Evolutionary conservation across 2,329 filamentous ascomycete species (phyloP).

Genomic region (Aureobasidium sp.): DNA sequence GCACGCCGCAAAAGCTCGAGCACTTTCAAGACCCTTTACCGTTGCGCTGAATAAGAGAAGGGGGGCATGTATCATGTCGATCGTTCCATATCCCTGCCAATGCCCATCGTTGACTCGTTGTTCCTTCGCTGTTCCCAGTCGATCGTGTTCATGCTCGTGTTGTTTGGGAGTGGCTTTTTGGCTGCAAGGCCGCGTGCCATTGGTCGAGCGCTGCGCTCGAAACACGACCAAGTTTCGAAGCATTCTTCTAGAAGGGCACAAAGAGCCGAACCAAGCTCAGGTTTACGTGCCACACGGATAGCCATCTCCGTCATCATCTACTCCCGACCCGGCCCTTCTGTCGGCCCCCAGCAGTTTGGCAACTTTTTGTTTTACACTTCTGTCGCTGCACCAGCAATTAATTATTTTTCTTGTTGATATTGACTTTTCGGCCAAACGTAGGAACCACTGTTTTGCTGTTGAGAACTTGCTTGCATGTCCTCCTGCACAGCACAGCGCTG

Average conservation of each 20-base stretch:
- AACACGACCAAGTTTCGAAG: conserved; percentile 8
- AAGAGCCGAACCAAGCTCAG: not conserved
- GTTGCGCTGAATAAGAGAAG: conserved; percentile 1
- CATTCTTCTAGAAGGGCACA: conserved; percentile 6
- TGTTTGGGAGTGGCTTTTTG: conserved; percentile 1
- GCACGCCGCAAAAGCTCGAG: not conserved
- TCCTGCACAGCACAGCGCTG: not conserved
- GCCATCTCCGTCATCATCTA: not conserved
- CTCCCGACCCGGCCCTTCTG: not conserved
- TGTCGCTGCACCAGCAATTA: not conserved
- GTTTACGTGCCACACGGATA: not conserved
- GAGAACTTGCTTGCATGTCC: not conserved
- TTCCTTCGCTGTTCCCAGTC: not conserved
- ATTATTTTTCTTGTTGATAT: not conserved
- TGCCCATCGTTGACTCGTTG: not conserved
- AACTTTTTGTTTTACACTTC: not conserved
- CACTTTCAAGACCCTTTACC: not conserved
- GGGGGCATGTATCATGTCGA: conserved; percentile 7
- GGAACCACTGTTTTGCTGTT: not conserved
- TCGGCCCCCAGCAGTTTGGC: conserved; percentile 4
- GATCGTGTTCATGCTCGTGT: conserved; percentile 5
- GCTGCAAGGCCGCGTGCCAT: not conserved
- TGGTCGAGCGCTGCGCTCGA: not conserved
- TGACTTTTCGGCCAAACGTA: not conserved
- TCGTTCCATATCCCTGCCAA: not conserved